phyloP scores from a whole-genome alignment of 495 filamentous ascomycete species.

The Aspergillus bertholletiae region DNA sequence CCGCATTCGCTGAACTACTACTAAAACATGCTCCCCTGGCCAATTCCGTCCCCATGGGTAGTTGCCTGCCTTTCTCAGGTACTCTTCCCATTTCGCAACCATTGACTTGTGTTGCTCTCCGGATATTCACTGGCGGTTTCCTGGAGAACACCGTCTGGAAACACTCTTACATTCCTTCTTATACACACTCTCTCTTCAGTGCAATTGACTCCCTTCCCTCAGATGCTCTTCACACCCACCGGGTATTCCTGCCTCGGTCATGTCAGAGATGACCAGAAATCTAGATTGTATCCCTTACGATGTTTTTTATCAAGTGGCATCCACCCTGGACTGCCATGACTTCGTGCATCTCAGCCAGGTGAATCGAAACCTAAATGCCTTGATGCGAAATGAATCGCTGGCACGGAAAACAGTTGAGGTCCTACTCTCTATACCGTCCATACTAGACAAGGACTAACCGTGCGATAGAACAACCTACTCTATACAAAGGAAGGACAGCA shows the following conservation, averaged over 20 bases:
- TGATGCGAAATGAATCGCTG: conserved; percentile 58
- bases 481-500: conserved; percentile 55
- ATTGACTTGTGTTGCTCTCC: neutral
- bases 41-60: neutral
- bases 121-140: neutral
- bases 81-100: neutral
- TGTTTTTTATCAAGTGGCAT: conserved; percentile 55
- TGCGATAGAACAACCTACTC: conserved; percentile 48
- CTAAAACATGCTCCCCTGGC: neutral
- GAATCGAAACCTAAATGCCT: conserved; percentile 48
- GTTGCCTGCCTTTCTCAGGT: neutral
- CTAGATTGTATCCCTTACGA: conserved; percentile 58
- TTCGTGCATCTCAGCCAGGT: conserved; percentile 43
- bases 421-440: conserved; percentile 10
- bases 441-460: no score
- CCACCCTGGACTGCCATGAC: conserved; percentile 40
- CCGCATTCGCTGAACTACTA: neutral
- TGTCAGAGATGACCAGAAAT: conserved; percentile 17
- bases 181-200: neutral
- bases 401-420: conserved; percentile 60
- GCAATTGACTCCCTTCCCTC: neutral
- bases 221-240: neutral
- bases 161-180: neutral
- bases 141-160: neutral
- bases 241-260: neutral